These are phyloP conservation scores for Allium cepa DNA, from an alignment of 106 monocot genomes.

Conservation along the genomic window DNA sequence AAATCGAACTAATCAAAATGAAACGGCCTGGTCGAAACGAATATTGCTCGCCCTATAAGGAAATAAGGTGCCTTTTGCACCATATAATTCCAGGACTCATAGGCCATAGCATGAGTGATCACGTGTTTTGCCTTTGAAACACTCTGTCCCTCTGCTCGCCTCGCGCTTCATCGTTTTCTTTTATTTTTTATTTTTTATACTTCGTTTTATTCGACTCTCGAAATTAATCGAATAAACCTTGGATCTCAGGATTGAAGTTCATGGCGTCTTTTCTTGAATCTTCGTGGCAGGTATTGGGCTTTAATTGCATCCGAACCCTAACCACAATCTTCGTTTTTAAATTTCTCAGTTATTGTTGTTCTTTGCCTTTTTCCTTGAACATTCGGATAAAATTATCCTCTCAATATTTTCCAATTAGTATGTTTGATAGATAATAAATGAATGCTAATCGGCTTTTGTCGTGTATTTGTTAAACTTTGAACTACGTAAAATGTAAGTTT, in stretches of 20 bases:
- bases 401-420: too few relatives aligned
- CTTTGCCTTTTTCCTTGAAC: not conserved
- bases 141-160: not conserved
- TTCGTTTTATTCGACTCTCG: not conserved
- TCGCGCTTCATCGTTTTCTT: too few relatives aligned
- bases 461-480: too few relatives aligned
- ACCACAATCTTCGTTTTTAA: not conserved
- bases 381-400: not conserved
- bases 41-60: too few relatives aligned
- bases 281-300: conserved; percentile 1
- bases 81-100: too few relatives aligned
- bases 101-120: not conserved
- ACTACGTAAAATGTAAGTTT: too few relatives aligned
- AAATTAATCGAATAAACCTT: not conserved
- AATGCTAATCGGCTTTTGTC: too few relatives aligned
- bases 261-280: conserved; percentile 13
- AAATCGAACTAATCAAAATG: too few relatives aligned
- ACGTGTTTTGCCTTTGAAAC: not conserved
- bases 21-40: too few relatives aligned
- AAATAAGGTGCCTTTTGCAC: too few relatives aligned
- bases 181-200: not conserved
- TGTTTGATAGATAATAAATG: too few relatives aligned
- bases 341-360: not conserved
- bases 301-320: too few relatives aligned
- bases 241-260: not conserved